Conservation (phyloP, 208 protist genomes). For the Acanthamoeba healyi region DNA sequence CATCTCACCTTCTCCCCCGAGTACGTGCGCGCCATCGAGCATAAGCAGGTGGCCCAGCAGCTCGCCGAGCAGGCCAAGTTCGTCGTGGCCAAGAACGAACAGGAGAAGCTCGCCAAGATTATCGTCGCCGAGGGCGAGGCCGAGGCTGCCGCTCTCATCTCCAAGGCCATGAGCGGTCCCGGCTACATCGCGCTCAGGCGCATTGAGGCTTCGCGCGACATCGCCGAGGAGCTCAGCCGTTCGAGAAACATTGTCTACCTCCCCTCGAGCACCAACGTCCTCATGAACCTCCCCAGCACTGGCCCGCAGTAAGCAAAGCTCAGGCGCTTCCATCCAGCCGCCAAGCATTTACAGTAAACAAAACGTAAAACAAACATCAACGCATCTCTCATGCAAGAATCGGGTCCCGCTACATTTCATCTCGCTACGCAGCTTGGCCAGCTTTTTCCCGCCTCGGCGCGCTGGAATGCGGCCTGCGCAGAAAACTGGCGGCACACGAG, state of each 20-base stretch:
- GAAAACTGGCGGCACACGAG: no score
- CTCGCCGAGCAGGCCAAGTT: slow-evolving; percentile 96
- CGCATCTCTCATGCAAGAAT: no score
- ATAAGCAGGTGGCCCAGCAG: slow-evolving; percentile 96
- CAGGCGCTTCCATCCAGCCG: no score
- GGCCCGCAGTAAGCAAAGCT: no score
- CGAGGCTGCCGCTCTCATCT: slow-evolving; percentile 93
- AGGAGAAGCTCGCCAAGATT: slow-evolving; percentile 95
- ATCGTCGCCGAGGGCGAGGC: slow-evolving; percentile 95
- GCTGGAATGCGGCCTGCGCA: no score
- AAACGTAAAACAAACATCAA: no score
- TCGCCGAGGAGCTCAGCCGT: slow-evolving; percentile 92
- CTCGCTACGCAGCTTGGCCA: no score
- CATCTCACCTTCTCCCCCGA: slow-evolving; percentile 96
- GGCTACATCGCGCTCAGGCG: slow-evolving; percentile 95
- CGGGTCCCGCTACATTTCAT: no score
- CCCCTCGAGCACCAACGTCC: slow-evolving; percentile 69
- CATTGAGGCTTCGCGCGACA: slow-evolving; percentile 94
- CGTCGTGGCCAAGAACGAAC: slow-evolving; percentile 94
- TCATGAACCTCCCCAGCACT: slow-evolving; percentile 66
- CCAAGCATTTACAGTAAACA: no score
- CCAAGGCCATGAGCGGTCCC: slow-evolving; percentile 93
- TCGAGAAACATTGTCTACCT: slow-evolving; percentile 83
- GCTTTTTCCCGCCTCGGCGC: no score
- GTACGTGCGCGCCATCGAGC: slow-evolving; percentile 95